phyloP scores from a whole-genome alignment of 371 early-diverging fungal species.

The Apophysomyces sp. region DNA sequence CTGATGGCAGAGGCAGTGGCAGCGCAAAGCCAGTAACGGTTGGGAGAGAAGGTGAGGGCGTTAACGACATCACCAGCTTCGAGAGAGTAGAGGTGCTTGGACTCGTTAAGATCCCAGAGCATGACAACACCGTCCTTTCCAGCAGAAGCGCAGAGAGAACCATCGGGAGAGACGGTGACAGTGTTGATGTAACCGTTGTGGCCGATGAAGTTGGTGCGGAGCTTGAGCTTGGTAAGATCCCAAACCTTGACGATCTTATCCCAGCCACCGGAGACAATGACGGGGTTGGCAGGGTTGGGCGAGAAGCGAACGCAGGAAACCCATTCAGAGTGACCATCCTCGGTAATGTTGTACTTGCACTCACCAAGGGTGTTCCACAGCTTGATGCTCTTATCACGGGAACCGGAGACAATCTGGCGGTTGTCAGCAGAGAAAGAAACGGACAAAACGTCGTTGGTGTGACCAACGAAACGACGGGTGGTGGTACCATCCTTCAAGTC shows the following conservation, averaged over 20 bases:
- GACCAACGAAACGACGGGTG: slow-evolving; percentile 95
- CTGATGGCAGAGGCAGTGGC: slow-evolving; percentile 96
- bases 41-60: slow-evolving; percentile 98
- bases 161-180: slow-evolving; percentile 99
- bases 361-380: slow-evolving; percentile 99
- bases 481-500: slow-evolving; percentile 92
- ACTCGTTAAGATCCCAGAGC: slow-evolving; percentile 99
- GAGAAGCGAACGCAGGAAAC: slow-evolving; percentile 98
- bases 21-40: slow-evolving; percentile 99
- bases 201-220: slow-evolving; percentile 98
- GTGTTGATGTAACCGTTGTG: slow-evolving; percentile 98
- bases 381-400: slow-evolving; percentile 99
- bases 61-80: slow-evolving; percentile 96
- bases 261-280: slow-evolving; percentile 98
- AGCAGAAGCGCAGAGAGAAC: slow-evolving; percentile 99
- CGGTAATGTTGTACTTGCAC: slow-evolving; percentile 95
- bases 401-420: slow-evolving; percentile 97
- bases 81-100: slow-evolving; percentile 98
- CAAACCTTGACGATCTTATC: slow-evolving; percentile 99
- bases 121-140: slow-evolving; percentile 99
- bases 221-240: slow-evolving; percentile 97
- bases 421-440: slow-evolving; percentile 99
- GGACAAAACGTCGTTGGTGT: slow-evolving; percentile 96
- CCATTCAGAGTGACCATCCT: slow-evolving; percentile 97
- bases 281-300: slow-evolving; percentile 96